Base-by-base conservation (phyloP, 1,284 basidiomycete species). In the Sporisorium graminicola region DNA sequence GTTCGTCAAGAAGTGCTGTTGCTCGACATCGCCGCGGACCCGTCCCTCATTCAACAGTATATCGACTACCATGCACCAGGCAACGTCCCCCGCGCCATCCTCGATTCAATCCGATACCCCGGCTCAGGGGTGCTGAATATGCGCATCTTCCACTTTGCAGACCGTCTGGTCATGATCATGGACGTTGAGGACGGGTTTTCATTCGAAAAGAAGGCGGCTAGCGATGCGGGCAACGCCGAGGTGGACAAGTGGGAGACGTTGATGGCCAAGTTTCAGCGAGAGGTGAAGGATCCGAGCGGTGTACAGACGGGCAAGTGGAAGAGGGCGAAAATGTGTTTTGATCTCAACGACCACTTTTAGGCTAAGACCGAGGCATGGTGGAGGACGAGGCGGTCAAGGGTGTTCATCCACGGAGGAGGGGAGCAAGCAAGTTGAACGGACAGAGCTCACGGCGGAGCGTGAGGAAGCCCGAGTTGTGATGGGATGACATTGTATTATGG, bases 111-210 rank as follows among this genome's bases (percentile, higher is more conserved):
- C 51, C 52, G 56, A 14, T 64, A 57, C 29, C 54, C 62, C 12
- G 69, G 69, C 2, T 64, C 65, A 5, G 71, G 71, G 2, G 58
- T 74, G 10, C 50, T 68, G 53, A 74, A 68, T 43, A 74, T 74
- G 71, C 65, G 71, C 22, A 74, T 74, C 49, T 74, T 64, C 46
- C 52, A 68, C 47, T 74, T 74, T 49, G 52, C 71, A 49, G 57
- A 68, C 26, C 65, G 71, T 3, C 62, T 74, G 0, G 65, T 62
- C 12, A 74, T 74, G 71, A 56, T 68, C 29, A 74, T 74, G 61
- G 71, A 74, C 50, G 71, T 74, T 2, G 54, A 74, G 7, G 71
- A 74, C 42, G 61, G 68, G 31, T 74, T 74, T 24, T 64, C 52
- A 5, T 65, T 65, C 8, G 58, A 64, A 5, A 53, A 49, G 2